Base-by-base conservation (phyloP, 2,329 filamentous ascomycete species). In the Sarocladium oryzae region DNA sequence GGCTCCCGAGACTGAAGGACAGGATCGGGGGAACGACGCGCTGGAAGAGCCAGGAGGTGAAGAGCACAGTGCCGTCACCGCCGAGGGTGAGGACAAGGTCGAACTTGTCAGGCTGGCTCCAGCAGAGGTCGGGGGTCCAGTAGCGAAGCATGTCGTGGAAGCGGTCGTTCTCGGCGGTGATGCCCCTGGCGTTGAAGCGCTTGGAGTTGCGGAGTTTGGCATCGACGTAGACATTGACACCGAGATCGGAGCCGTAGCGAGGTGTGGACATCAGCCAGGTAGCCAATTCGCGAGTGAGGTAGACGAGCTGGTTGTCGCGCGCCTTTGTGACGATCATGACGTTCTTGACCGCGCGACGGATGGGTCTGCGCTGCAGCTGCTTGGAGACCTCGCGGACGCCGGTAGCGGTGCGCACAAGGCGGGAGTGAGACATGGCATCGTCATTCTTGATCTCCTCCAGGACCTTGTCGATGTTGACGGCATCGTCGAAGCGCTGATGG, bases 261-360 rank as follows among this genome's bases (percentile, higher is more conserved):
- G 93, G 90, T 2, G 90, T 96, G 55, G 79, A 81, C 54, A 99
- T 79, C 30, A 99, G 77, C 89, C 92, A 99, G 58, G 85, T 81
- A 10, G 92, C 77, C 53, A 99, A 74, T 66, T 99, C 90, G 53
- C 88, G 81, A 2, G 93, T 99, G 58, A 96, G 76, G 58, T 87
- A 81, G 30, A 99, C 92, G 15, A 99, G 78, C 59, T 89, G 84
- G 64, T 99, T 97, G 71, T 99, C 93, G 56, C 93, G 84, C 20
- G 93, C 93, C 70, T 97, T 99, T 55, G 93, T 99, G 57, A 99
- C 89, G 62, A 99, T 96, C 93, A 99, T 97, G 62, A 99, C 82
- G 66, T 89, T 96, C 63, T 82, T 84, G 43, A 99, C 91, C 10
- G 91, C 91, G 58, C 91, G 85, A 70, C 88, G 93, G 68, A 97